Percentiles rank a stretch among this genome's conserved stretches.
Conservation (phyloP, 345 rosid species). For the Linum lewisii region DNA sequence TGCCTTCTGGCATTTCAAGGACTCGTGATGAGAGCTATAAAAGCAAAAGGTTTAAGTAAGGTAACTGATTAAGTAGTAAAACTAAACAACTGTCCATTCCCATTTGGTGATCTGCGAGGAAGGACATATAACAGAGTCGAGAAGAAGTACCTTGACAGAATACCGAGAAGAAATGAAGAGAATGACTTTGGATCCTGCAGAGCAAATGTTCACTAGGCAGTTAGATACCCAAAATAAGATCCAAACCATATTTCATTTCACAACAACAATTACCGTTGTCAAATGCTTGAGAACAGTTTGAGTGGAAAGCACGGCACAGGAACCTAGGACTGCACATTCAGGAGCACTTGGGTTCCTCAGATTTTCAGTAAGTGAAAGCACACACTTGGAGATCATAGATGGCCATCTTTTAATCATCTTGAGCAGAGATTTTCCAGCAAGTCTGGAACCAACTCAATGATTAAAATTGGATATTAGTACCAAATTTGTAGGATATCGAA, state of each 20-base stretch:
- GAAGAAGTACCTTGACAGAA: conserved; percentile 69
- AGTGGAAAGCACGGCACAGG: conserved; percentile 85
- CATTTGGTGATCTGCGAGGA: neutral
- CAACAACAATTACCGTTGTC: conserved; percentile 49
- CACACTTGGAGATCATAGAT: conserved; percentile 73
- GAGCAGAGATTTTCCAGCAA: conserved; percentile 85
- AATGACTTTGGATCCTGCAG: conserved; percentile 80
- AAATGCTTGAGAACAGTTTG: conserved; percentile 92
- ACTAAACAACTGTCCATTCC: neutral
- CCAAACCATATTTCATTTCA: conserved; percentile 8
- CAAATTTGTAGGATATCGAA: neutral
- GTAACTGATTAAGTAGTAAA: neutral
- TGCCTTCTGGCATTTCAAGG: conserved; percentile 88
- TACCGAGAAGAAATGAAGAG: conserved; percentile 66
- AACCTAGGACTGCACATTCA: conserved; percentile 80
- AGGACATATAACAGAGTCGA: neutral
- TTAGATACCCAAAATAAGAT: neutral
- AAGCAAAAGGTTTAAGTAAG: conserved; percentile 7
- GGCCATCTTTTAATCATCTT: conserved; percentile 98
- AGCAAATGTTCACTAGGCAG: neutral
- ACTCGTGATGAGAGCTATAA: conserved; percentile 89
- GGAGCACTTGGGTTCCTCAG: conserved; percentile 51
- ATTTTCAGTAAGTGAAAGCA: conserved; percentile 55
- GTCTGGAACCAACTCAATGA: conserved; percentile 43
- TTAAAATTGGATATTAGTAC: conserved; percentile 8